Evolutionary conservation across 2,329 filamentous ascomycete genomes (phyloP).

Genomic region (Aspergillus sp.): DNA sequence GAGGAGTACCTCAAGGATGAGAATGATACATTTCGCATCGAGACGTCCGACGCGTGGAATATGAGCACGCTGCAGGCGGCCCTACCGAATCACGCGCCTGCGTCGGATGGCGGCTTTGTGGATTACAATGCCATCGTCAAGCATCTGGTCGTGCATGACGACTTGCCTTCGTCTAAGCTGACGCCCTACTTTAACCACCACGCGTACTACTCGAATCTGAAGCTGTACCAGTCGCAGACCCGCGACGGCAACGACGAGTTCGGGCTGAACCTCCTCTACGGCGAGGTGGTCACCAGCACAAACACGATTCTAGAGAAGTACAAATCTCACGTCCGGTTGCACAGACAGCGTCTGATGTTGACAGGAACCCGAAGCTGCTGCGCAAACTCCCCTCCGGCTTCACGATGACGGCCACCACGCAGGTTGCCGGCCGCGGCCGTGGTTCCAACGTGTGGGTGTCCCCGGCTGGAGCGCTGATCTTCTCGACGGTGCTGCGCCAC

Average conservation of each 20-base stretch:
- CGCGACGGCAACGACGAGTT: constrained; percentile 61
- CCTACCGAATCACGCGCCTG: constrained; percentile 44
- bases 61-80: constrained; percentile 55
- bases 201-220: constrained; percentile 70
- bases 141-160: constrained; percentile 69
- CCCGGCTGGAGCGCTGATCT: constrained; percentile 79
- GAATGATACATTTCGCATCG: constrained; percentile 77
- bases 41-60: constrained; percentile 63
- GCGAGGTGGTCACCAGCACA: constrained; percentile 89
- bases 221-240: constrained; percentile 61
- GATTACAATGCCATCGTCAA: constrained; percentile 76
- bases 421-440: constrained; percentile 82
- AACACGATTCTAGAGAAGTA: constrained; percentile 90
- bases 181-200: constrained; percentile 87
- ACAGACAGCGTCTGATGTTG: background rate
- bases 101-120: constrained; percentile 57
- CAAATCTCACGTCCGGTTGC: constrained; percentile 9
- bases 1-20: constrained; percentile 75
- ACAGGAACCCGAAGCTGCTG: constrained; percentile 73
- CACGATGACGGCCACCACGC: constrained; percentile 80
- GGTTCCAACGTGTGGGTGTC: constrained; percentile 95
- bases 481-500: constrained; percentile 85
- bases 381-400: constrained; percentile 78
- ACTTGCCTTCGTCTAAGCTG: constrained; percentile 65
- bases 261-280: constrained; percentile 78